These are phyloP conservation scores for Globisporangium camurandrum DNA, from an alignment of 352 stramenopile genomes.

Conservation along the genomic window DNA sequence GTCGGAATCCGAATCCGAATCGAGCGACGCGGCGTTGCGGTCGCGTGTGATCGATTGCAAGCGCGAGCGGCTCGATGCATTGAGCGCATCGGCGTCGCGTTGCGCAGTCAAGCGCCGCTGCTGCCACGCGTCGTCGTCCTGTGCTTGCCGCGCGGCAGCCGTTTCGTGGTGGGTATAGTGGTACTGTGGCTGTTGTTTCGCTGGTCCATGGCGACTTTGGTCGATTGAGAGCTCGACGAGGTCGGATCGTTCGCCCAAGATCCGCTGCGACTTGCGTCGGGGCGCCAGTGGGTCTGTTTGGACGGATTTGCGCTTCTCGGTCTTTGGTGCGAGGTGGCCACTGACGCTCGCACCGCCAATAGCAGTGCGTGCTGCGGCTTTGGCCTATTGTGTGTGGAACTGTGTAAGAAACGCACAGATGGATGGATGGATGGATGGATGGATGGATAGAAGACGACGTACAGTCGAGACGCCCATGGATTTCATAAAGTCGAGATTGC, in stretches of 20 bases:
- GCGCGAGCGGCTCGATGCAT: no score
- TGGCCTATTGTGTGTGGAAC: conserved; percentile 22
- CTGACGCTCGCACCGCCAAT: conserved; percentile 8
- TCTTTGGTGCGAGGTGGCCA: conserved; percentile 4
- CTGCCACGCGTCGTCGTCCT: conserved; percentile 3
- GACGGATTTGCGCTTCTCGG: conserved; percentile 18
- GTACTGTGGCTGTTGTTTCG: no score
- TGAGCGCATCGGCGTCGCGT: conserved; percentile 22
- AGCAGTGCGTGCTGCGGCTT: conserved; percentile 52
- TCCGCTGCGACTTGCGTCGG: conserved; percentile 50
- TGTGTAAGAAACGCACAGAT: no score
- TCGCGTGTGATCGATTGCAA: conserved; percentile 27
- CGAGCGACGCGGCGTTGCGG: conserved; percentile 14
- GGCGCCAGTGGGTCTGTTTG: conserved; percentile 15
- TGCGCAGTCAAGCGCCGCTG: conserved; percentile 16
- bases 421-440: background rate
- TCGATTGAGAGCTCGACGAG: conserved; percentile 24
- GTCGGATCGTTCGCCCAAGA: conserved; percentile 55
- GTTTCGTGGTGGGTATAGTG: no score
- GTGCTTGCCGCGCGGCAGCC: conserved; percentile 9
- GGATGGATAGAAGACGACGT: background rate
- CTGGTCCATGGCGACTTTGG: no score
- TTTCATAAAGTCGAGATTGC: conserved; percentile 79
- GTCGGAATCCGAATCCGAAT: no score
- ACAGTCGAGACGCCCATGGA: conserved; percentile 75